These are phyloP conservation scores for Candida hispaniensis DNA, from an alignment of 805 yeast species.

Conservation along the genomic window DNA sequence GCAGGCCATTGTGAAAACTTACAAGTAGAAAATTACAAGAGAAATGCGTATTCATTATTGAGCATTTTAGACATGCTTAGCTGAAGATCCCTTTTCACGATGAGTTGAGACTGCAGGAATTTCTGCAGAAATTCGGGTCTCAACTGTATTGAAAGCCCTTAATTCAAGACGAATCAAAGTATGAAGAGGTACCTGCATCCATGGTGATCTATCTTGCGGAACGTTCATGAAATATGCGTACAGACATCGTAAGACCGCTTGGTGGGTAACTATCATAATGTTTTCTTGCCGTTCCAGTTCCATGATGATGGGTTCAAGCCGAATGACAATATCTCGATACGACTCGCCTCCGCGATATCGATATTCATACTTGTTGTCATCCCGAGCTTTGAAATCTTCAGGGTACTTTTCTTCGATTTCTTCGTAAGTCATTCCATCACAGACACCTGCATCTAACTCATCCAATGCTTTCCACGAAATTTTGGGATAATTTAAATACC, in stretches of 20 bases:
- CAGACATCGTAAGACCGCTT: constrained; percentile 90
- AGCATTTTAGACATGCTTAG: constrained; percentile 14
- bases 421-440: constrained; percentile 95
- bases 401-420: constrained; percentile 80
- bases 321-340: constrained; percentile 85
- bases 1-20: too few species aligned
- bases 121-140: constrained; percentile 83
- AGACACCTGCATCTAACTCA: constrained; percentile 94
- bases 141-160: constrained; percentile 83
- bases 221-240: constrained; percentile 98
- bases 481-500: constrained; percentile 66
- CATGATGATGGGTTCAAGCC: constrained; percentile 96
- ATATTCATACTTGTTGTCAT: constrained; percentile 90
- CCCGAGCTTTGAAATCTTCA: constrained; percentile 91
- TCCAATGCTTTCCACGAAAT: constrained; percentile 94
- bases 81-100: constrained; percentile 64
- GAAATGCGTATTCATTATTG: too few species aligned
- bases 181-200: constrained; percentile 98
- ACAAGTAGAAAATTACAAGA: too few species aligned
- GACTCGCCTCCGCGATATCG: constrained; percentile 97
- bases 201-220: constrained; percentile 93
- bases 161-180: constrained; percentile 91
- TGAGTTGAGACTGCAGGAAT: constrained; percentile 97
- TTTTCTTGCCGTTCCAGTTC: constrained; percentile 96
- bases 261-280: constrained; percentile 91